Percentiles rank a stretch among this genome's conserved stretches.
phyloP scores from a whole-genome alignment of 2,329 filamentous ascomycete genomes.

The Cercospora sojina region DNA sequence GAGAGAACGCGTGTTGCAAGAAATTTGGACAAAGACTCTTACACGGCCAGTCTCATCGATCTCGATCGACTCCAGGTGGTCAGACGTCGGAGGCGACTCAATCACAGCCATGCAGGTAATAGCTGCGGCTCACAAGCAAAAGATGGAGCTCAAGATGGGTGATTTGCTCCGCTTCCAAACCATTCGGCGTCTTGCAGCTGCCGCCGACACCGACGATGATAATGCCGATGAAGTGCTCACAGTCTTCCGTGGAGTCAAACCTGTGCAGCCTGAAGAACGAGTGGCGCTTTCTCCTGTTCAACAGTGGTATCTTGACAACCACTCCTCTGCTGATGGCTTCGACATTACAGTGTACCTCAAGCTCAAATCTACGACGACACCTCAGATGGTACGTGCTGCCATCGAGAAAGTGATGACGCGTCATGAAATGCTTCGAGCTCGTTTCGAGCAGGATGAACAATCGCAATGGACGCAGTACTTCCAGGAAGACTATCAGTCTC shows the following conservation, averaged over 20 bases:
- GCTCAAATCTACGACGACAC: background rate
- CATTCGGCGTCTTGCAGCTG: background rate
- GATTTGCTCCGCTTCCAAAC: background rate
- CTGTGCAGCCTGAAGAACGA: background rate
- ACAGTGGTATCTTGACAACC: background rate
- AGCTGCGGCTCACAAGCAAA: background rate
- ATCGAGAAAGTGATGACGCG: background rate
- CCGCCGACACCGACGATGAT: background rate
- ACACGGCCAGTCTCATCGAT: background rate
- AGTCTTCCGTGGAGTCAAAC: background rate
- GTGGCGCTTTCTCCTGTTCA: background rate
- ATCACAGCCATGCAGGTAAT: background rate
- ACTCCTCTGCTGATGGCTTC: background rate
- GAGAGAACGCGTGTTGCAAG: background rate
- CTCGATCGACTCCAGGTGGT: background rate
- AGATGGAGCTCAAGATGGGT: background rate
- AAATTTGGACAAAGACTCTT: background rate
- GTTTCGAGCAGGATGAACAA: background rate
- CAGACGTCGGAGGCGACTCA: background rate
- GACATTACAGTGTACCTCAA: background rate
- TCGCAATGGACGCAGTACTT: background rate
- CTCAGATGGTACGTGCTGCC: background rate
- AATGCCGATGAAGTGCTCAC: background rate
- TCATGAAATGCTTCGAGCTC: background rate
- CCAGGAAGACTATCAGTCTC: background rate